Conservation (phyloP, 164 flowering plant genomes). For the Saururus chinensis region DNA sequence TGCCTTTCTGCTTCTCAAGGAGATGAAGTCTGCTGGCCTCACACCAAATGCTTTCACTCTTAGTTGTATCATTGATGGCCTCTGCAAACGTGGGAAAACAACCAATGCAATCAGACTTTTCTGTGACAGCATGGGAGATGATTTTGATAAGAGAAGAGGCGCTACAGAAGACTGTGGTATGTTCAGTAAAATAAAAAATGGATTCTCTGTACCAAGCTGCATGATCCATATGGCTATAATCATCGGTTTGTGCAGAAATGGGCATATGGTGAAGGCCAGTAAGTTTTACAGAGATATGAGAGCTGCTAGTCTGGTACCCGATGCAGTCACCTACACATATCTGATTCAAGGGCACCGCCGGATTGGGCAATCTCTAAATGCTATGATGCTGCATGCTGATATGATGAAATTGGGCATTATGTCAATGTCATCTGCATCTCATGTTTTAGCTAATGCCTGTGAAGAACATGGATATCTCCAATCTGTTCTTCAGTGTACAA, state of each 20-base stretch:
- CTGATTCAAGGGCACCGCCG: constrained; percentile 34
- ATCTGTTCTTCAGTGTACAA: constrained; percentile 25
- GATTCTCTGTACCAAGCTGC: constrained; percentile 20
- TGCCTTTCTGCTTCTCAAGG: constrained; percentile 40
- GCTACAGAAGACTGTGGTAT: too few relatives aligned
- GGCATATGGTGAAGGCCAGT: constrained; percentile 41
- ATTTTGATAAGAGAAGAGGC: not conserved
- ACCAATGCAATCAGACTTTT: constrained; percentile 33
- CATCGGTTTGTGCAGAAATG: constrained; percentile 47
- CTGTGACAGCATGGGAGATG: constrained; percentile 19
- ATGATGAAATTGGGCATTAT: constrained; percentile 54
- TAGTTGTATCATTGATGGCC: constrained; percentile 53
- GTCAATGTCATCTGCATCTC: constrained; percentile 19
- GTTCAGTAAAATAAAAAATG: too few relatives aligned
- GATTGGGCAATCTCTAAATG: constrained; percentile 25
- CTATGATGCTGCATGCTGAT: constrained; percentile 60
- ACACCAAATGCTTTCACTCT: constrained; percentile 42
- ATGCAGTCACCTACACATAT: constrained; percentile 24
- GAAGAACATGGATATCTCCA: constrained; percentile 19
- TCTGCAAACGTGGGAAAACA: constrained; percentile 52
- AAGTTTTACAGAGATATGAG: constrained; percentile 63
- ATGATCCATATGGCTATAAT: constrained; percentile 42
- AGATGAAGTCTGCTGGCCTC: constrained; percentile 43
- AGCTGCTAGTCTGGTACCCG: constrained; percentile 31
- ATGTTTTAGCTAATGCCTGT: constrained; percentile 24